These are phyloP conservation scores for Pseudoturritis turrita DNA, from an alignment of 345 rosid species.

Conservation along the genomic window DNA sequence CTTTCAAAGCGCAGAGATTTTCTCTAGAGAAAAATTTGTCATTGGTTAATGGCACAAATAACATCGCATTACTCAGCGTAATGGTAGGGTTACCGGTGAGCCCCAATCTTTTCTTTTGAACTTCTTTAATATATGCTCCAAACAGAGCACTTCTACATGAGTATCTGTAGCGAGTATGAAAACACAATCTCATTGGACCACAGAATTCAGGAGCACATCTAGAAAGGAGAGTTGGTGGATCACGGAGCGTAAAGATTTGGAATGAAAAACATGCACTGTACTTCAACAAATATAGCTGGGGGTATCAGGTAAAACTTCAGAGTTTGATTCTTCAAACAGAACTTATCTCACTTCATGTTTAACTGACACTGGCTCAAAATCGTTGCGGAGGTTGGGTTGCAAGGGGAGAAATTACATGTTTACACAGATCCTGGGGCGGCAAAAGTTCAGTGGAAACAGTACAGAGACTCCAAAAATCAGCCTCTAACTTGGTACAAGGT, in stretches of 20 bases:
- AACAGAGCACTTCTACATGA: conserved; percentile 7
- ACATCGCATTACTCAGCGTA: conserved; percentile 71
- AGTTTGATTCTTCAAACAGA: background rate
- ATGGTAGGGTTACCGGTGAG: conserved; percentile 84
- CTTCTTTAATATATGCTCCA: background rate
- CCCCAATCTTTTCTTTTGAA: background rate
- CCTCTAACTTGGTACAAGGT: conserved; percentile 88
- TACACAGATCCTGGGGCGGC: conserved; percentile 40
- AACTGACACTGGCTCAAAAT: conserved; percentile 12
- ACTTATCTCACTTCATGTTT: conserved; percentile 12
- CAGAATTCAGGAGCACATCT: conserved; percentile 68
- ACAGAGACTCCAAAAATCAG: conserved; percentile 35
- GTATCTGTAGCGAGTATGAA: background rate
- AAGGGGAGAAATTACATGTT: conserved; percentile 52
- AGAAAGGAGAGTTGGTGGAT: conserved; percentile 55
- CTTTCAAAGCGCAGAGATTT: conserved; percentile 25
- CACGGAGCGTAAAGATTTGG: conserved; percentile 41
- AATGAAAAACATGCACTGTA: conserved; percentile 18
- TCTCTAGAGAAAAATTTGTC: conserved; percentile 35
- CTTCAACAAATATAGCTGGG: conserved; percentile 53
- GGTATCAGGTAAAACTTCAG: conserved; percentile 53
- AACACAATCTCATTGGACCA: conserved; percentile 1
- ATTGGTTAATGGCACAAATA: conserved; percentile 49
- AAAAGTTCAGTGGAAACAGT: conserved; percentile 47
- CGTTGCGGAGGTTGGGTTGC: conserved; percentile 52